Base-by-base conservation (phyloP, 202 grass and related monocot genomes). In the Setaria italica region DNA sequence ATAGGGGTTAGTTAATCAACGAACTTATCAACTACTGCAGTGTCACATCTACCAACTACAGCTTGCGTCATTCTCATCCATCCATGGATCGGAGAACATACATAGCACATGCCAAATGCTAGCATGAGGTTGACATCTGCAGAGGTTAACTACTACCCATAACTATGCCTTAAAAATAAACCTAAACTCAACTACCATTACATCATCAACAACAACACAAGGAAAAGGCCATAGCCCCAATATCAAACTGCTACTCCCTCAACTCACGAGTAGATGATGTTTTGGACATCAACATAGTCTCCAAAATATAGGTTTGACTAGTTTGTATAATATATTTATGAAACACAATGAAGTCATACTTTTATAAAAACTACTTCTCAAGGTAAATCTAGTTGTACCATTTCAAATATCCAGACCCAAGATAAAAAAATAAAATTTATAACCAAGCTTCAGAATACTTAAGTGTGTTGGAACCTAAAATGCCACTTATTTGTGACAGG, bases 51-150 rank as follows among this genome's bases (percentile, higher is more conserved):
- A 87, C 69, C 74, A 48, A 75, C 62, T 70, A 29, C 67, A 41
- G 39, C 10, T 60, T 17, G 67, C 80, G 75, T 76, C 84, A 84
- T 33, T 17, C 58, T n/a, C 39, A 41, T 6, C 55, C 19, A 34
- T 55, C 30, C 9, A 39, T 11, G n/a, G 50, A 33, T 63, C 2
- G 5, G 25, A 33, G 29, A 19, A 5, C 25, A 20, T 35, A 54
- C 77, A 41, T 16, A 48, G 65, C 89, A 91, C 85, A 85, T 91
- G 82, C 55, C 29, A 58, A 81, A 70, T 48, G 69, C 54, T 73
- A 60, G 65, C 65, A 64, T 71, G 81, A 84, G 62, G 76, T 65
- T 62, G 85, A 75, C 74, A 80, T 76, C 15, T 30, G 82, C 62
- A 39, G 49, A 71, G 62, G 69, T 73, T 70, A 84, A 84, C 69